Conservation (phyloP, 169 alveolate genomes). For the Plasmodium sp. region DNA sequence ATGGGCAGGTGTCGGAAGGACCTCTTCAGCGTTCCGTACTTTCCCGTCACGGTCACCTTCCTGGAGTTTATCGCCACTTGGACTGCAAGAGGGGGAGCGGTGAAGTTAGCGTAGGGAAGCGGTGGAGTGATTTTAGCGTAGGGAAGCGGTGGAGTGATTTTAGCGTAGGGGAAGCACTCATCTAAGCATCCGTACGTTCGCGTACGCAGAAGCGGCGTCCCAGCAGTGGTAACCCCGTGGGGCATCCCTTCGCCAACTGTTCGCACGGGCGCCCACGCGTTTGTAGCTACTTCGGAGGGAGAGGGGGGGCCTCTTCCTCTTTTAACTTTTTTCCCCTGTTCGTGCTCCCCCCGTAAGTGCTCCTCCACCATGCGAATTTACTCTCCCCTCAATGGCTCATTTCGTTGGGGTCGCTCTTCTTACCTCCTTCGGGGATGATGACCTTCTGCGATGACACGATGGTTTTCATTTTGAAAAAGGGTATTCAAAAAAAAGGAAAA, state of each 20-base stretch:
- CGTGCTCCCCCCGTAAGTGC: not conserved
- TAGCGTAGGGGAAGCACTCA: not conserved
- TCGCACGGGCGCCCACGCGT: not conserved
- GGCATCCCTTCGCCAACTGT: not conserved
- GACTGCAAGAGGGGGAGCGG: slow-evolving; percentile 73
- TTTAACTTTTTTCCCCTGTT: not conserved
- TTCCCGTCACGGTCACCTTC: slow-evolving; percentile 97
- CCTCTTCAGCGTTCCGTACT: slow-evolving; percentile 96
- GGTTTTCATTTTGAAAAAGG: slow-evolving; percentile 80
- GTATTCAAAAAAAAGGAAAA: not conserved
- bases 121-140: not conserved
- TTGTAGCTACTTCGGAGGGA: too few relatives aligned
- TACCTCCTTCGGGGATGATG: slow-evolving; percentile 85
- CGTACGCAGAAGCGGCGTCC: not conserved
- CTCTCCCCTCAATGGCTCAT: not conserved
- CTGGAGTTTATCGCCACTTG: slow-evolving; percentile 94
- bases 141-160: not conserved
- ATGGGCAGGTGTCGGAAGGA: slow-evolving; percentile 97
- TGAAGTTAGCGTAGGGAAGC: not conserved
- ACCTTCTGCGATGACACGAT: slow-evolving; percentile 79
- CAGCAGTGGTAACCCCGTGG: not conserved
- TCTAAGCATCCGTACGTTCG: not conserved
- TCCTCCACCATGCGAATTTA: not conserved
- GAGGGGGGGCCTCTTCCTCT: not conserved
- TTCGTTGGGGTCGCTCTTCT: not conserved